A percentile compares a stretch with the other conserved stretches of the same genome.
These are phyloP conservation scores for Bipolaris bicolor DNA, from an alignment of 2,329 filamentous ascomycete genomes.

Conservation along the genomic window DNA sequence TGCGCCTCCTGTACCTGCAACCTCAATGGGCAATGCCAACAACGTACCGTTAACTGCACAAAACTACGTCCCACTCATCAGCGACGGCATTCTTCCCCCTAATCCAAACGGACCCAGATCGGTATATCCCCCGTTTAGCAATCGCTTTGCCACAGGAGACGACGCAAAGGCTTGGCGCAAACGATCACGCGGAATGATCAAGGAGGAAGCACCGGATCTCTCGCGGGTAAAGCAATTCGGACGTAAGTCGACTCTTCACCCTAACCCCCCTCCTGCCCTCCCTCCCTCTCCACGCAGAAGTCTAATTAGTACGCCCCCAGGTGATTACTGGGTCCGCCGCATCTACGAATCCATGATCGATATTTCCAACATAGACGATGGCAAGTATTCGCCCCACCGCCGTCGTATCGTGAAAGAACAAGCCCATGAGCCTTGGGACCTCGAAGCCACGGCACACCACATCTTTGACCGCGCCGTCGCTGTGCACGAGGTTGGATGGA, in stretches of 20 bases:
- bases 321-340: constrained; percentile 39
- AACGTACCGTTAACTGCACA: no score
- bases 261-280: neutral
- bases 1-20: no score
- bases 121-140: no score
- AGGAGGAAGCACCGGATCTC: constrained; percentile 23
- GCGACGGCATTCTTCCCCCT: no score
- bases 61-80: no score
- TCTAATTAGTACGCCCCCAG: neutral
- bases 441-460: constrained; percentile 40
- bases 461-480: constrained; percentile 35
- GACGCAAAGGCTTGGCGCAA: constrained; percentile 28
- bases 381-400: constrained; percentile 20
- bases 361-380: constrained; percentile 25
- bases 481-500: constrained; percentile 38
- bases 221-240: constrained; percentile 29
- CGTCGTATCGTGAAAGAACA: constrained; percentile 21
- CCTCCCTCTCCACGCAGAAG: no score
- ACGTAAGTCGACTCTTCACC: constrained; percentile 18
- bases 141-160: constrained; percentile 26
- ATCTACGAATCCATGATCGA: constrained; percentile 42
- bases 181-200: constrained; percentile 19
- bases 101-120: no score
- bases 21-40: no score
- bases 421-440: constrained; percentile 22